Base-by-base conservation (phyloP, 2,329 filamentous ascomycete species). In the Talaromyces sp. region DNA sequence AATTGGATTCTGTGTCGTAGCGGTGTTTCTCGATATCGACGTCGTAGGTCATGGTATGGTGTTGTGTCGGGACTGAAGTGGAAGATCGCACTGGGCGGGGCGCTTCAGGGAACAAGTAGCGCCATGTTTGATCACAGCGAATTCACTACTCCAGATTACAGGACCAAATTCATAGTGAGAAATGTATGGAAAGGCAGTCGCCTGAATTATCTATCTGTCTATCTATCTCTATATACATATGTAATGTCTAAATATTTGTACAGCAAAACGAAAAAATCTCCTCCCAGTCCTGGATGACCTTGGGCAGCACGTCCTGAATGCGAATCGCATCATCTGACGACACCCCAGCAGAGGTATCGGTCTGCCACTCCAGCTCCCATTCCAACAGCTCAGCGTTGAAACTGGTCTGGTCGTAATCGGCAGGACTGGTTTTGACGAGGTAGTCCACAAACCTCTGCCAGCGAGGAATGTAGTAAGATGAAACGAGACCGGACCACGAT, bases 401-500 rank as follows among this genome's bases (percentile, higher is more conserved):
- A 13, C 22, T 63, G 15, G 67, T 67, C 11, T 58, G 61, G 52
- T 70, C 70, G 58, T 69, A 71, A 6, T 30, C 30, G 15, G 27
- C 56, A 2, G 60, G 6, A 0, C 52, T 36, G 4, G 63, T 65
- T 8, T 56, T 54, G n/a, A 51, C 55, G 58, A 80, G 66, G 63
- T 78, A 80, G 19, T 76, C 67, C 10, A 80, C 64, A 64, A 83
- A 83, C 32, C 74, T 75, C 55, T 73, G 58, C 81, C 81, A 84
- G 10, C 81, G 69, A 15, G 74, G 75, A 10, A 75, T 55, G 65
- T 83, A 83, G 67, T 83, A 84, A 0, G 69, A 69, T 1, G 69
- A 70, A 4, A 82, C 75, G 0, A 84, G 69, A 1, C 81, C 81
- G 9, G 71, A 73, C 81, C 81, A 84, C 25, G 71, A 70, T 69